Percentiles rank a stretch among this genome's conserved stretches.
phyloP scores from a whole-genome alignment of 179 eudicot species.

The Actinidia arguta region DNA sequence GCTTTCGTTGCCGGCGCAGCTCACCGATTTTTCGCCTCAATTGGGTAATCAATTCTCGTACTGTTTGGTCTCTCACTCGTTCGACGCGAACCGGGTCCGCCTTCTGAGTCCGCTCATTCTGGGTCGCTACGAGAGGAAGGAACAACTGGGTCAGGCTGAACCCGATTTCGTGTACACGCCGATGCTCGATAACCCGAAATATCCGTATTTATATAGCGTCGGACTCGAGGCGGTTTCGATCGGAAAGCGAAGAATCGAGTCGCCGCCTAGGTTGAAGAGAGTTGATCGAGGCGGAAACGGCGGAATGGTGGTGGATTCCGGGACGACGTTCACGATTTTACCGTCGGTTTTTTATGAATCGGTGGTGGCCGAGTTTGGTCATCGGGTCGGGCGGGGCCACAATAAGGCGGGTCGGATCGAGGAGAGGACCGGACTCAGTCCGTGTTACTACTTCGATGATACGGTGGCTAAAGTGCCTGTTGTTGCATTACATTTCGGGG shows the following conservation, averaged over 20 bases:
- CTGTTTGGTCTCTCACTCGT: conserved; percentile 80
- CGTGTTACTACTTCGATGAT: conserved; percentile 62
- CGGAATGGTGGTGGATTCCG: conserved; percentile 57
- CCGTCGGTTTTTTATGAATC: conserved; percentile 1
- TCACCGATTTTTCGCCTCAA: conserved; percentile 58
- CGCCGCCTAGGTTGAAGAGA: conserved; percentile 53
- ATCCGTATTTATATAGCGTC: conserved; percentile 53
- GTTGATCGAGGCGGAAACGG: conserved; percentile 74
- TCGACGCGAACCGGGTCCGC: conserved; percentile 52
- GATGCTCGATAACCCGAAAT: conserved; percentile 72
- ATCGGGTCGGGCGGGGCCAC: conserved; percentile 37
- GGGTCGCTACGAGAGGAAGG: conserved; percentile 44
- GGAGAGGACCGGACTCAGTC: conserved; percentile 69
- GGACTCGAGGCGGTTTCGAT: conserved; percentile 27
- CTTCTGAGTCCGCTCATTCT: conserved; percentile 90
- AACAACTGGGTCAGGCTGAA: conserved; percentile 35
- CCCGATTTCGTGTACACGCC: conserved; percentile 53
- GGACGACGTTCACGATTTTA: conserved; percentile 15
- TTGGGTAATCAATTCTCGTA: conserved; percentile 82
- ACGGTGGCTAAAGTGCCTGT: conserved; percentile 46
- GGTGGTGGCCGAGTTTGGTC: conserved; percentile 53
- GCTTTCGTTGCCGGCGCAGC: conserved; percentile 85
- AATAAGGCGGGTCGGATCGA: conserved; percentile 61
- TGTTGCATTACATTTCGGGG: conserved; percentile 66
- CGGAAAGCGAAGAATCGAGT: conserved; percentile 42